phyloP scores from a whole-genome alignment of 2,329 filamentous ascomycete species.

The Aspergillus ochraceus region DNA sequence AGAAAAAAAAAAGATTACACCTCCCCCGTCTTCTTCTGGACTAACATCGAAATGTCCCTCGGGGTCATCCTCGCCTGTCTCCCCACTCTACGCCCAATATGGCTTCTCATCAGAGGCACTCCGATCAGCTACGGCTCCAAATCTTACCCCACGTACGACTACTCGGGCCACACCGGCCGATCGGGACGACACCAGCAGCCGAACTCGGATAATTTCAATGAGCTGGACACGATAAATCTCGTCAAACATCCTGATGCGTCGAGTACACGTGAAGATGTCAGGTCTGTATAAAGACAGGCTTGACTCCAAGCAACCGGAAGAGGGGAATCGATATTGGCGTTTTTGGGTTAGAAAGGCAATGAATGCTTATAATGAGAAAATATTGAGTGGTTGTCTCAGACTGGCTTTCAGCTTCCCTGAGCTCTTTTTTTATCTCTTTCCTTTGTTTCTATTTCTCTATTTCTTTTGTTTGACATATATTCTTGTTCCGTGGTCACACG shows the following conservation, averaged over 20 bases:
- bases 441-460: too few relatives aligned
- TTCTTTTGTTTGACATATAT: too few relatives aligned
- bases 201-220: neutral
- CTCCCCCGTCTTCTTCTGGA: neutral
- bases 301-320: too few relatives aligned
- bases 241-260: neutral
- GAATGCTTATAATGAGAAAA: too few relatives aligned
- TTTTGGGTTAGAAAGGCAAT: too few relatives aligned
- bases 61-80: neutral
- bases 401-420: too few relatives aligned
- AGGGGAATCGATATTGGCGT: too few relatives aligned
- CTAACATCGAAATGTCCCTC: slow-evolving; percentile 1
- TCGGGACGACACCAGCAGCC: neutral
- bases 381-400: too few relatives aligned
- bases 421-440: too few relatives aligned
- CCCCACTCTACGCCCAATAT: neutral
- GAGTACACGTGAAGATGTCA: neutral
- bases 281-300: neutral
- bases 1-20: neutral
- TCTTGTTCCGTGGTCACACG: too few relatives aligned
- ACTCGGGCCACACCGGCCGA: neutral
- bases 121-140: neutral
- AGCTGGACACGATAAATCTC: neutral
- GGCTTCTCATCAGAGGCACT: neutral
- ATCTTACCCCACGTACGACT: neutral